These are phyloP conservation scores for Linum usitatissimum DNA, from an alignment of 345 rosid genomes.

Conservation along the genomic window DNA sequence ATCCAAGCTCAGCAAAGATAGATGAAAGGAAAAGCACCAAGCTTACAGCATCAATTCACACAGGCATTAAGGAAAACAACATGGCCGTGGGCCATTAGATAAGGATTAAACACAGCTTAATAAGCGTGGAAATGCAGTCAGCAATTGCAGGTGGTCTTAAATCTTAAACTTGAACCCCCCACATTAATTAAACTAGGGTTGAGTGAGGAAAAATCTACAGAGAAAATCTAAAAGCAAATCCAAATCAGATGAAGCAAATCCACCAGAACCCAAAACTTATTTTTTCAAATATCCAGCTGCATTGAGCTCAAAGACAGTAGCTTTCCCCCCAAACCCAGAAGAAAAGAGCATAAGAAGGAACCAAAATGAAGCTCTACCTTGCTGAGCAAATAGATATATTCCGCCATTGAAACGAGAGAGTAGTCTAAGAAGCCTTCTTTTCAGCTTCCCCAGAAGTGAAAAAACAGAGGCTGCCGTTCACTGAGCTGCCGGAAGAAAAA, in stretches of 20 bases:
- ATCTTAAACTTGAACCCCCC: background rate
- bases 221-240: background rate
- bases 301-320: background rate
- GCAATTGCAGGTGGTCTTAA: background rate
- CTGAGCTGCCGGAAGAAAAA: too few species aligned
- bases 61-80: background rate
- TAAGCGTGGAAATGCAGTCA: conserved; percentile 1
- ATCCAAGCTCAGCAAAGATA: conserved; percentile 3
- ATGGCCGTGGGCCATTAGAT: background rate
- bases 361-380: conserved; percentile 28
- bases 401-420: conserved; percentile 41
- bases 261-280: background rate
- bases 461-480: background rate
- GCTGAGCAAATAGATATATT: conserved; percentile 38
- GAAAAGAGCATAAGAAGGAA: background rate
- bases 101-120: background rate
- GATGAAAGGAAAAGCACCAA: background rate
- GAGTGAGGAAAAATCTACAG: background rate
- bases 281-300: background rate
- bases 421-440: conserved; percentile 17
- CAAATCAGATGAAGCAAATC: background rate
- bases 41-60: background rate
- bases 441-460: background rate
- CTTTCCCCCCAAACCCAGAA: conserved; percentile 1
- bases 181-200: conserved; percentile 11